Conservation (phyloP, 306 rosid genomes). For the Ceratonia siliqua region DNA sequence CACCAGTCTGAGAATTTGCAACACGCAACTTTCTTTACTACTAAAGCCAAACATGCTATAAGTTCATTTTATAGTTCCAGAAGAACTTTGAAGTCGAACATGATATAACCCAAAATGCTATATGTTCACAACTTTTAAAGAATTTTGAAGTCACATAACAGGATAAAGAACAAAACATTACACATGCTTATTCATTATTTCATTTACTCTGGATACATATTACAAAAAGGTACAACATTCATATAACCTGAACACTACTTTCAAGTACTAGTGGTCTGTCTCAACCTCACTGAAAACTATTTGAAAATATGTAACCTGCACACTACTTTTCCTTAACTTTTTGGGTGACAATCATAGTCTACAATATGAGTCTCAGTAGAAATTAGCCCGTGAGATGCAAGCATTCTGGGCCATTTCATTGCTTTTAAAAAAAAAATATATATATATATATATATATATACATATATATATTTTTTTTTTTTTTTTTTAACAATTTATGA, state of each 20-base stretch:
- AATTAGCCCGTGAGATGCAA: no score
- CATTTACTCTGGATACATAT: neutral
- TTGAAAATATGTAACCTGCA: neutral
- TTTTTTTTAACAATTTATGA: no score
- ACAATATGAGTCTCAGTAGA: neutral
- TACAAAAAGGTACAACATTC: neutral
- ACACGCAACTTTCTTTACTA: neutral
- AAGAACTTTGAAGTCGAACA: no score
- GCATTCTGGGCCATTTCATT: no score
- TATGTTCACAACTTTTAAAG: neutral
- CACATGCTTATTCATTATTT: neutral
- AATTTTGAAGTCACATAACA: neutral
- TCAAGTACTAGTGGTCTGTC: neutral
- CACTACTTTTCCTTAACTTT: neutral
- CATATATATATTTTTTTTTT: no score
- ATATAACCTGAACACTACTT: neutral
- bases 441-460: no score
- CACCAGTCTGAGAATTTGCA: neutral
- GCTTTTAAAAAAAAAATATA: no score
- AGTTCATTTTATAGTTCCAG: slow-evolving; percentile 3
- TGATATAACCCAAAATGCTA: no score
- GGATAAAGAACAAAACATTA: slow-evolving; percentile 7
- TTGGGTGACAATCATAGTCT: neutral
- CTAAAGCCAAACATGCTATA: neutral
- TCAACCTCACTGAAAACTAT: neutral